Evolutionary conservation across 345 rosid genomes (phyloP), one percentile per base, ranked within the genome.

Genomic region (Dimocarpus longan): DNA sequence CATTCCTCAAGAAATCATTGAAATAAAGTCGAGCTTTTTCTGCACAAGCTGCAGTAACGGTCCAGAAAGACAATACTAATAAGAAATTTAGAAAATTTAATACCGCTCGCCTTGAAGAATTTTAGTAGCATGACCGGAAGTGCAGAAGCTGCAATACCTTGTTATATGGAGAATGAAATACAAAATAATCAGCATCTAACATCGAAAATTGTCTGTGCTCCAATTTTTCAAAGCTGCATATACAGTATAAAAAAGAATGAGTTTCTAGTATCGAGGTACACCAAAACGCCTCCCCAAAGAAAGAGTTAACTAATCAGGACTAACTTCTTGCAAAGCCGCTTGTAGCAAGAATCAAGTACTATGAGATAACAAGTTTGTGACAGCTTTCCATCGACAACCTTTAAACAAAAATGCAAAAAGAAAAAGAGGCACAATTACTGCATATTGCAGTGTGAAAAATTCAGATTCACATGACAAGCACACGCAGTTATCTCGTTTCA

Each of bases 331-430:
- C 88, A 90, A 32, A 90, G 82, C 79, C 76, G 69, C 67, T 82
- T 86, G 86, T 86, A 90, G 82, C 93, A 90, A 52, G 88, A 65
- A 80, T 88, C 91, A 57, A 88, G 85, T 76, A 91, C 93, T 91
- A 79, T 84, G 71, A 90, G 88, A 77, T 90, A 88, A 84, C 93
- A 88, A 56, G 93, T 88, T 80, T 90, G 93, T n/a, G 90, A 88
- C 59, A 90, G 85, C 80, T 86, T 90, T 59, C 91, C 90, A 76
- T 88, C 93, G 71, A 90, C 89, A 78, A 90, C 93, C 91, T 62
- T 24, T 10, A 44, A 16, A 48, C 78, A 28, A 12, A 46, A 16
- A 8, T 16, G 40, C 5, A 4, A 71, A 39, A 32, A 10, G 5
- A 18, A 16, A 74, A 46, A 8, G 24, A 42, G 12, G 13, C 32